phyloP scores from a whole-genome alignment of 116 monocot genomes.

The Thalassia testudinum region DNA sequence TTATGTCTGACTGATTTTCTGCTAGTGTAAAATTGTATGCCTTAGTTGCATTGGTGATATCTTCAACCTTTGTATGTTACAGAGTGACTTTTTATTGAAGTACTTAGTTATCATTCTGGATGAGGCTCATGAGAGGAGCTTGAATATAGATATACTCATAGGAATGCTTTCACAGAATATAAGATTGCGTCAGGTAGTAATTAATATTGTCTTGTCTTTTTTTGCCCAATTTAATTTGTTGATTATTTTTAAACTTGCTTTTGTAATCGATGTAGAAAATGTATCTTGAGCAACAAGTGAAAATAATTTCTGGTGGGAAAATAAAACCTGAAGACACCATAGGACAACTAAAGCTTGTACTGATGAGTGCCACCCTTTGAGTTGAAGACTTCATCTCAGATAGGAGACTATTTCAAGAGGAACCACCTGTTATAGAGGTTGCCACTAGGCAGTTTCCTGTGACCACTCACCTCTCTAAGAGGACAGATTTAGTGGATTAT shows the following conservation, averaged over 20 bases:
- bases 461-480: slow-evolving; percentile 77
- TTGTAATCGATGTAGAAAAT: slow-evolving; percentile 31
- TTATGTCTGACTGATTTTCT: no score
- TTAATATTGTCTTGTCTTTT: background rate
- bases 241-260: slow-evolving; percentile 2
- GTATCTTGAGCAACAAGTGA: slow-evolving; percentile 53
- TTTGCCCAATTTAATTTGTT: slow-evolving; percentile 5
- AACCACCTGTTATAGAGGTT: slow-evolving; percentile 69
- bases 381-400: slow-evolving; percentile 86
- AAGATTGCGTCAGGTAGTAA: slow-evolving; percentile 51
- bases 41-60: no score
- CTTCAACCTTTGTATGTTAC: no score
- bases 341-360: slow-evolving; percentile 51
- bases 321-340: slow-evolving; percentile 46
- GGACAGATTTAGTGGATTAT: slow-evolving; percentile 60
- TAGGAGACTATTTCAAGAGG: slow-evolving; percentile 47
- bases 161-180: slow-evolving; percentile 85
- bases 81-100: slow-evolving; percentile 82
- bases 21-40: no score
- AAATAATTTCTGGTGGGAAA: slow-evolving; percentile 29
- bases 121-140: slow-evolving; percentile 98
- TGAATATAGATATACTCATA: slow-evolving; percentile 90
- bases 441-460: slow-evolving; percentile 74
- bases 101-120: slow-evolving; percentile 88
- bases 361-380: slow-evolving; percentile 92